These are phyloP conservation scores for Rhytidiadelphus loreus DNA, from an alignment of 225 moss, liverwort and hornwort genomes.

Conservation along the genomic window DNA sequence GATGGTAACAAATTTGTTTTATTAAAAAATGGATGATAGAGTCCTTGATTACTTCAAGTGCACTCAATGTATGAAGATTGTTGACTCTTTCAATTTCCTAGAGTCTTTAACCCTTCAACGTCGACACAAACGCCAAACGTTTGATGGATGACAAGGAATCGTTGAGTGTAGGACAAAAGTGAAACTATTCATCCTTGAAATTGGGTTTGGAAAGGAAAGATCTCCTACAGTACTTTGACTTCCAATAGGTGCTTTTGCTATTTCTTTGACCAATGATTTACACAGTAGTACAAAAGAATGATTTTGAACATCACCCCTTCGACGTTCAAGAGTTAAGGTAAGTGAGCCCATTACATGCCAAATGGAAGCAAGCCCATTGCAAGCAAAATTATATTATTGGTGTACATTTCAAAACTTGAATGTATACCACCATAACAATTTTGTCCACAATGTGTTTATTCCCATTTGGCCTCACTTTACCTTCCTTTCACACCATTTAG, in stretches of 20 bases:
- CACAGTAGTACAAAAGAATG: no score
- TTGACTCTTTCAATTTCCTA: not conserved
- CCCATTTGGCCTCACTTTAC: not conserved
- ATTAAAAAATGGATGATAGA: not conserved
- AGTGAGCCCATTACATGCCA: not conserved
- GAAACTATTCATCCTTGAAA: no score
- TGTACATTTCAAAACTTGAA: not conserved
- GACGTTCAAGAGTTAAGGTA: not conserved
- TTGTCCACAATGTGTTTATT: not conserved
- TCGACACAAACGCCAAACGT: no score
- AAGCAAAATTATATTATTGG: not conserved
- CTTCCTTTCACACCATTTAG: not conserved
- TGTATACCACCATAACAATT: not conserved
- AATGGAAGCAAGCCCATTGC: not conserved
- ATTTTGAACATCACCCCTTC: no score
- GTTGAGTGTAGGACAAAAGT: no score
- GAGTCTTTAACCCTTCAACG: no score
- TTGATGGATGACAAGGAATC: no score
- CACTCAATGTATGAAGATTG: not conserved
- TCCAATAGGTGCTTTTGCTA: no score
- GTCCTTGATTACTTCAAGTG: fast-evolving
- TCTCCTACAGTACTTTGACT: no score
- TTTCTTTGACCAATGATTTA: no score
- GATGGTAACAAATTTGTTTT: not conserved
- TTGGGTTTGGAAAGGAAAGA: no score